Percentiles rank a stretch among this genome's conserved stretches.
Evolutionary conservation across 768 basidiomycete species (phyloP).

Genomic region (Auricularia sp.): DNA sequence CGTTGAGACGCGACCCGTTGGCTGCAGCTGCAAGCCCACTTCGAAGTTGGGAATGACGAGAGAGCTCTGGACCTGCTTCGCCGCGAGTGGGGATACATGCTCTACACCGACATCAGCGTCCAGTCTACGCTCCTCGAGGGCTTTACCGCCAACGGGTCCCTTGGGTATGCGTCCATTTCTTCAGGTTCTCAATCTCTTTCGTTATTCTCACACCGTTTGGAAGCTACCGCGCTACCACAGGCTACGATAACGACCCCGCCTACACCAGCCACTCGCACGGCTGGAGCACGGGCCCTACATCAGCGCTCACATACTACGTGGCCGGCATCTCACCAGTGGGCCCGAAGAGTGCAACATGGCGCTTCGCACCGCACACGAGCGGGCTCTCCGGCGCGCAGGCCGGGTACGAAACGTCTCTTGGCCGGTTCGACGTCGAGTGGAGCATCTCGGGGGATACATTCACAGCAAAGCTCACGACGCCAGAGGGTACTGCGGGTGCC

Average conservation of each 20-base stretch:
- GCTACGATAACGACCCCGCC: conserved; percentile 48
- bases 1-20: background rate
- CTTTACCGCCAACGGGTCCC: conserved; percentile 43
- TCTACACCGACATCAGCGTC: conserved; percentile 44
- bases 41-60: conserved; percentile 40
- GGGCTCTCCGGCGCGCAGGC: conserved; percentile 36
- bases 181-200: too few species aligned
- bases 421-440: conserved; percentile 44
- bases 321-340: conserved; percentile 41
- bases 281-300: conserved; percentile 50
- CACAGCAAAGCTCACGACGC: conserved; percentile 20
- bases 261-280: conserved; percentile 53
- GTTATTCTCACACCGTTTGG: too few species aligned
- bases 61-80: conserved; percentile 44
- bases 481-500: conserved; percentile 23
- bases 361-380: conserved; percentile 34
- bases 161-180: conserved; percentile 23
- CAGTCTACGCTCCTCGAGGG: conserved; percentile 52
- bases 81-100: conserved; percentile 52
- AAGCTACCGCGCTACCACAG: conserved; percentile 34
- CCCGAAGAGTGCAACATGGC: conserved; percentile 40
- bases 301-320: conserved; percentile 47
- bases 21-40: conserved; percentile 46
- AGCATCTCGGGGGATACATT: conserved; percentile 15
- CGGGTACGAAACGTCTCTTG: conserved; percentile 43